Evolutionary conservation across 441 rosid species (phyloP).

Genomic region (Mallotus japonicus): DNA sequence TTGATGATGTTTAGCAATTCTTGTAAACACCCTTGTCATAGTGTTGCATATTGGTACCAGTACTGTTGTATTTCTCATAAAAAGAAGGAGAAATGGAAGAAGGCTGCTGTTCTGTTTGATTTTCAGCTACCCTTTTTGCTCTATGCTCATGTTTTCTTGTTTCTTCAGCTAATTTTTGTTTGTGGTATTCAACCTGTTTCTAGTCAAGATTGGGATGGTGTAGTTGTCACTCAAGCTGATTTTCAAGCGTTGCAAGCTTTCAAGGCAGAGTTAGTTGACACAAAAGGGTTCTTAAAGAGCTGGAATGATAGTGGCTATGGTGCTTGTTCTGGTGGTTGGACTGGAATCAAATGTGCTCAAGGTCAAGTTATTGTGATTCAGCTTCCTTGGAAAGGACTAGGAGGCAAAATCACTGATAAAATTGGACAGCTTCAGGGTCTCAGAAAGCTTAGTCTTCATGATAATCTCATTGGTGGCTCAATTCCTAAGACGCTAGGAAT

Average conservation of each 20-base stretch:
- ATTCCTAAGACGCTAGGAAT: slow-evolving; percentile 62
- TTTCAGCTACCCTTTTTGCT: slow-evolving; percentile 10
- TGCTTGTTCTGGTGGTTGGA: slow-evolving; percentile 86
- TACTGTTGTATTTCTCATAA: slow-evolving; percentile 18
- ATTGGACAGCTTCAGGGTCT: slow-evolving; percentile 75
- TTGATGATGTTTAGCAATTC: slow-evolving; percentile 14
- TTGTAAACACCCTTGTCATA: slow-evolving; percentile 18
- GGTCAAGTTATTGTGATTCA: slow-evolving; percentile 77
- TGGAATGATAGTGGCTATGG: slow-evolving; percentile 73
- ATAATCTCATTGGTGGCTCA: slow-evolving; percentile 58
- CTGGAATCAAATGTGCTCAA: slow-evolving; percentile 77
- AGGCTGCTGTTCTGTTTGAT: too few relatives aligned
- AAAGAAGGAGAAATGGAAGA: slow-evolving; percentile 35
- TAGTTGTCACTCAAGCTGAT: slow-evolving; percentile 71
- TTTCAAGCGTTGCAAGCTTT: slow-evolving; percentile 69
- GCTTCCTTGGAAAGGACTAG: slow-evolving; percentile 74
- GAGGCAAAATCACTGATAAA: slow-evolving; percentile 66
- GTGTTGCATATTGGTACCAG: slow-evolving; percentile 22
- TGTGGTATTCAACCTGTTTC: slow-evolving; percentile 28
- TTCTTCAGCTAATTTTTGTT: slow-evolving; percentile 25
- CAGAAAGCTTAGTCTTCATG: slow-evolving; percentile 73
- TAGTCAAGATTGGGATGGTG: slow-evolving; percentile 64
- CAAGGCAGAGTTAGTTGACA: slow-evolving; percentile 56
- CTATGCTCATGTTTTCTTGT: slow-evolving; percentile 26
- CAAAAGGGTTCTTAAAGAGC: slow-evolving; percentile 61